Base-by-base conservation (phyloP, 306 rosid species). In the Arachis hypogaea region DNA sequence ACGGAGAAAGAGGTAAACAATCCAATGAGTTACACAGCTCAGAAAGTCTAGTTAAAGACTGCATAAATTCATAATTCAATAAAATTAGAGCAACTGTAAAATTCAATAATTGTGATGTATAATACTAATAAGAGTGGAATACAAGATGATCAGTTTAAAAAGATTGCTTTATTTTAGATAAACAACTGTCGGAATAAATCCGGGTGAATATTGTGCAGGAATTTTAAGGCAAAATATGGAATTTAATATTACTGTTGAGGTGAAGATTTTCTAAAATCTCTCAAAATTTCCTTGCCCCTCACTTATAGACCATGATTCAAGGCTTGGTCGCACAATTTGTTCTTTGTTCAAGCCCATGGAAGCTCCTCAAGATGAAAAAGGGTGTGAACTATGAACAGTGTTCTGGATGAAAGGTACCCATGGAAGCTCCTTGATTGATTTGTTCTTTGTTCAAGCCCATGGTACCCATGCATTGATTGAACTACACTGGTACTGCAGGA, bases 401-500 rank as follows among this genome's bases (percentile, higher is more conserved):
- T 55, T 18, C 41, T 69, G 10, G 57, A 78, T 29, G 67, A 58
- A 14, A 82, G 80, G 3, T 22, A 22, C 28, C 28, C 28, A 22
- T 22, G 28, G 28, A 22, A 22, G 28, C 28, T 22, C 28, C 28
- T 22, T 22, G 28, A 22, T 22, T 22, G 28, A 22, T 22, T 22
- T 22, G 28, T 22, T 22, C 28, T 22, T 22, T 22, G 28, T 22
- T 22, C 28, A 22, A 22, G 28, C 28, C 28, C 28, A 70, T 2
- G 65, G 47, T 79, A 63, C 71, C 8, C 83, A 71, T 74, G 90
- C 18, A 85, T 83, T 0, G 88, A 87, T n/a, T 88, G 87, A 8
- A 83, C 79, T 91, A 88, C 36, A 81, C 86, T 0, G 88, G 86
- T 82, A 63, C 89, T 91, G 0, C 90, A 85, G 44, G 80, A 90